Base-by-base conservation (phyloP, 2,329 filamentous ascomycete genomes). In the Amylocarpus encephaloides region DNA sequence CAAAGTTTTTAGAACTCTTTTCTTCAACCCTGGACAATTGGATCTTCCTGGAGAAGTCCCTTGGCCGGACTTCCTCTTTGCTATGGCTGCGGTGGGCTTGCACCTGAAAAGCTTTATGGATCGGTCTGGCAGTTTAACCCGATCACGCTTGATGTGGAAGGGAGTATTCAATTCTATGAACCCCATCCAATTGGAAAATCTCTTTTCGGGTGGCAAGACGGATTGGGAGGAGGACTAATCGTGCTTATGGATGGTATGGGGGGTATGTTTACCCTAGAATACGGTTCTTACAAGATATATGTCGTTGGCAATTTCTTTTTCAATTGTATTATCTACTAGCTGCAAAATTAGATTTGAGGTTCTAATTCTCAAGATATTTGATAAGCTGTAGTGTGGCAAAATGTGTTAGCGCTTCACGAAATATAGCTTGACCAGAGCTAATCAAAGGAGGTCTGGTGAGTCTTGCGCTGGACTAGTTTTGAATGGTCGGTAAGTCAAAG, bases 71-170 rank as follows among this genome's bases (percentile, higher is more conserved):
- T 76, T 80, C 51, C 58, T 80, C 2, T 71, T 73, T 50, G 76
- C 77, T 0, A 74, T 82, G 72, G 54, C 58, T 0, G 66, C 67
- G 0, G 68, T 0, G 79, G 78, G 0, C 81, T 83, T 47, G 52
- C 58, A 0, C 70, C 71, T 0, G 66, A 79, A 63, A 82, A 84
- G 63, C 68, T 82, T 0, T 80, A 81, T 51, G 78, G 79, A 0
- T 82, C 76, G 1, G 74, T 75, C 0, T 84, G 80, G 80, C 75
- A 80, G 10, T 83, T 83, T 53, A 68, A 66, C 12, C 74, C 74
- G 3, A 36, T 33, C 0, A 48, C 16, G 7, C 30, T 59, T 4
- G 69, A 73, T 46, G 67, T 72, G 0, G 66, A 72, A 35, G 63
- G 73, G 3, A 72, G 70, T 19, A 83, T 83, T 30, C 75, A 80